A percentile compares a stretch with the other conserved stretches of the same genome.
Conservation (phyloP, 192 early-diverging fungal genomes). For the Backusella parvicylindrica region DNA sequence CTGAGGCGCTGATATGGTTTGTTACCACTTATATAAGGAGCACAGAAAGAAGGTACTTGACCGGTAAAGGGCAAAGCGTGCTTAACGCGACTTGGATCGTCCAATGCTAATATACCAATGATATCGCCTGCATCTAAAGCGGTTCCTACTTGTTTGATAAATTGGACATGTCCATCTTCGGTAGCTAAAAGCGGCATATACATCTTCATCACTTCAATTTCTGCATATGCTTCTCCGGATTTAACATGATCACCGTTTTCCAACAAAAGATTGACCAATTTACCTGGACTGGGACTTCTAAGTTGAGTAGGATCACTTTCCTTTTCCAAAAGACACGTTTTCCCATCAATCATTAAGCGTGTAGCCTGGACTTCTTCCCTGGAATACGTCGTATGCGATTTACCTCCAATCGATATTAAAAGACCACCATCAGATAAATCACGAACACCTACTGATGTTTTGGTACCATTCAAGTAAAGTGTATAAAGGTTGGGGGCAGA, state of each 20-base stretch:
- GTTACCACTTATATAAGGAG: constrained; percentile 79
- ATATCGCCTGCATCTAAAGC: constrained; percentile 87
- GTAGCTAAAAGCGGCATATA: constrained; percentile 94
- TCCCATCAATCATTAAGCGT: constrained; percentile 84
- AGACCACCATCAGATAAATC: constrained; percentile 88
- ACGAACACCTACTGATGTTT: constrained; percentile 77
- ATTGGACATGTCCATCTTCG: constrained; percentile 88
- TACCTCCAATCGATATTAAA: constrained; percentile 83
- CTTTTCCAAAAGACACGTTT: constrained; percentile 89
- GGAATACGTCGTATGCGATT: constrained; percentile 86
- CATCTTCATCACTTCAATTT: constrained; percentile 99
- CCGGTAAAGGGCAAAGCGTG: constrained; percentile 82
- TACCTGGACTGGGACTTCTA: constrained; percentile 92
- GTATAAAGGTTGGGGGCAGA: constrained; percentile 78
- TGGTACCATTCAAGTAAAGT: constrained; percentile 78
- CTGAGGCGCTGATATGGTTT: constrained; percentile 86
- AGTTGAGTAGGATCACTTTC: constrained; percentile 97
- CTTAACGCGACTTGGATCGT: constrained; percentile 90
- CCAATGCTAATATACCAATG: constrained; percentile 84
- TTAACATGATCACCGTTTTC: constrained; percentile 90
- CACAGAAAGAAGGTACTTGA: constrained; percentile 64
- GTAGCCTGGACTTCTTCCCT: constrained; percentile 88
- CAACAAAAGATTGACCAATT: constrained; percentile 88
- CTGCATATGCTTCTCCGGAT: constrained; percentile 88
- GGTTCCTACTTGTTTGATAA: constrained; percentile 83